Evolutionary conservation across 2,329 filamentous ascomycete species (phyloP).

Genomic region (Dothistroma septosporum): DNA sequence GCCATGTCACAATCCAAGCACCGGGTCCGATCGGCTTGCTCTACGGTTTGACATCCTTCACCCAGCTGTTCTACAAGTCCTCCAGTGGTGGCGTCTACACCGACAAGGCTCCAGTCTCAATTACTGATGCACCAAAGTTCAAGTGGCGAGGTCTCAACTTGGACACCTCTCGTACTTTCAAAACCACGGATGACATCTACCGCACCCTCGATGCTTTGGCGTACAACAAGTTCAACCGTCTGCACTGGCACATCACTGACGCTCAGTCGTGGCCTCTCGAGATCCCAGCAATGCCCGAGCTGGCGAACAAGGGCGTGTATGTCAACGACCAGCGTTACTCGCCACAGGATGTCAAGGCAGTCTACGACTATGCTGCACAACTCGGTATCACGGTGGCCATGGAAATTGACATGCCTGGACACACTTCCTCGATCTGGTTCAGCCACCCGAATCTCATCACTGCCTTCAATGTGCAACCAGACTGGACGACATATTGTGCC

Average conservation of each 20-base stretch:
- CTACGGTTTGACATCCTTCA: conserved; percentile 70
- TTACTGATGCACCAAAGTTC: conserved; percentile 71
- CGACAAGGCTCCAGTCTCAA: conserved; percentile 62
- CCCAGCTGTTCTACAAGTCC: conserved; percentile 74
- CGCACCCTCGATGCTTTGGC: conserved; percentile 71
- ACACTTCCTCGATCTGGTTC: conserved; percentile 64
- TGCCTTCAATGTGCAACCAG: conserved; percentile 53
- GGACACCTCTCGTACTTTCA: conserved; percentile 71
- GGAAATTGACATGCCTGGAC: conserved; percentile 78
- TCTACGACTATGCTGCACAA: conserved; percentile 67
- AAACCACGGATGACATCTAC: conserved; percentile 62
- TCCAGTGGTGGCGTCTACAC: conserved; percentile 61
- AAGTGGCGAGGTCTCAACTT: conserved; percentile 74
- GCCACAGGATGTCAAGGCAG: conserved; percentile 56
- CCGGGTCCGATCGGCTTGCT: conserved; percentile 65
- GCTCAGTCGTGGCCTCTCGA: conserved; percentile 83
- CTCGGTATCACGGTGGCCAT: conserved; percentile 68
- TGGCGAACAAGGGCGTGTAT: conserved; percentile 72
- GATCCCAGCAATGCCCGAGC: conserved; percentile 67
- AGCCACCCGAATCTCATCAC: conserved; percentile 69
- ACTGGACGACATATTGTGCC: conserved; percentile 51
- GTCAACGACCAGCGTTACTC: conserved; percentile 63
- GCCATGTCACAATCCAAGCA: conserved; percentile 60
- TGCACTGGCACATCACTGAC: conserved; percentile 79
- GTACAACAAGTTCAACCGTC: conserved; percentile 77